A percentile compares a stretch with the other conserved stretches of the same genome.
Conservation (phyloP, 306 rosid genomes). For the Cajanus cajan region DNA sequence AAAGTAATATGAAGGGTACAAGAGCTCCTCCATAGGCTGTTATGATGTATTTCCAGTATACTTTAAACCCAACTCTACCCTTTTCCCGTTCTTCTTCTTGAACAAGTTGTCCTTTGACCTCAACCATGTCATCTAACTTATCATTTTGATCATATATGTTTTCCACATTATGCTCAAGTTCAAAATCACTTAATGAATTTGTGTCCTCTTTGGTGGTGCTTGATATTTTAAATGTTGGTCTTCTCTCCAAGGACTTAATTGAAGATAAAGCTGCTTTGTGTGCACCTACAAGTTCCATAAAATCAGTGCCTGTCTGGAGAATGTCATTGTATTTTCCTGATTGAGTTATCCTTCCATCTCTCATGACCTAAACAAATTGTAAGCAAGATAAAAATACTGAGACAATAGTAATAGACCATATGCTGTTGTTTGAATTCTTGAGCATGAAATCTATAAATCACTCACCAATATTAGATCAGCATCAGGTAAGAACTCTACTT, state of each 20-base stretch:
- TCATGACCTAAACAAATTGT: slow-evolving; percentile 63
- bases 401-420: background rate
- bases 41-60: slow-evolving; percentile 71
- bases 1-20: slow-evolving; percentile 68
- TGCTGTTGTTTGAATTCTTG: background rate
- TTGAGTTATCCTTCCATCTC: slow-evolving; percentile 78
- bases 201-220: slow-evolving; percentile 28
- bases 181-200: slow-evolving; percentile 23
- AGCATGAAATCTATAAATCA: background rate
- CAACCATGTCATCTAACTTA: slow-evolving; percentile 32
- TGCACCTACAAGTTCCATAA: slow-evolving; percentile 81
- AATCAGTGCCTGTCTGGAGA: slow-evolving; percentile 63
- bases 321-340: slow-evolving; percentile 71
- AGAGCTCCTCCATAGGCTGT: slow-evolving; percentile 77
- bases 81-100: slow-evolving; percentile 91
- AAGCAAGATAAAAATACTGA: background rate
- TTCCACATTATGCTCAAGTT: slow-evolving; percentile 36
- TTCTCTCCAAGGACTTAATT: slow-evolving; percentile 40
- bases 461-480: slow-evolving; percentile 85
- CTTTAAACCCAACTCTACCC: slow-evolving; percentile 65
- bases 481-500: slow-evolving; percentile 82
- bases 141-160: slow-evolving; percentile 34
- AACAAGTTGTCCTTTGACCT: slow-evolving; percentile 69
- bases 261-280: slow-evolving; percentile 71
- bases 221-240: slow-evolving; percentile 20